A percentile compares a stretch with the other conserved stretches of the same genome.
These are phyloP conservation scores for Epichloe amarillans DNA, from an alignment of 2,329 filamentous ascomycete genomes.

Conservation along the genomic window DNA sequence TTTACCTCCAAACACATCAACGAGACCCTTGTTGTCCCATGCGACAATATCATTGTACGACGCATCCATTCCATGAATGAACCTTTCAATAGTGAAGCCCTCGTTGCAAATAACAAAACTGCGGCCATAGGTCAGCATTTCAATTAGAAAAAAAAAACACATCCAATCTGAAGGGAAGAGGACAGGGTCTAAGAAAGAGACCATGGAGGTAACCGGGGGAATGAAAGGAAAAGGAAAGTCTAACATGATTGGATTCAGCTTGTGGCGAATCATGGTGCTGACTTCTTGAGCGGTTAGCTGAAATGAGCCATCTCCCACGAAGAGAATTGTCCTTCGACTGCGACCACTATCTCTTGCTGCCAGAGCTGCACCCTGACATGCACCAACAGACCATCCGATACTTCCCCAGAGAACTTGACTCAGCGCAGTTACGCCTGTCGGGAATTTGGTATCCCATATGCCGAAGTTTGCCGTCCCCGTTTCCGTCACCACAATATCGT, in stretches of 20 bases:
- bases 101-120: constrained; percentile 78
- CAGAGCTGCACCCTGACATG: constrained; percentile 53
- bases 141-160: background rate
- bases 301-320: constrained; percentile 81
- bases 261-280: constrained; percentile 67
- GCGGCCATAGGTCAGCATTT: background rate
- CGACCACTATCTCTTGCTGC: constrained; percentile 52
- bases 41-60: constrained; percentile 66
- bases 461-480: constrained; percentile 84
- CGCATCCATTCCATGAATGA: constrained; percentile 72
- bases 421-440: constrained; percentile 61
- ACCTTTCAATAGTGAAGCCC: constrained; percentile 80
- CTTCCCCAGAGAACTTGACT: constrained; percentile 66
- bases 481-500: constrained; percentile 73
- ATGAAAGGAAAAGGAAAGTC: constrained; percentile 10
- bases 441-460: constrained; percentile 75
- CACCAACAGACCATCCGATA: constrained; percentile 48
- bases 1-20: constrained; percentile 53
- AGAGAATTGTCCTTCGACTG: constrained; percentile 59
- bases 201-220: background rate
- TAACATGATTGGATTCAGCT: constrained; percentile 63
- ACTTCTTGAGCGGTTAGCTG: constrained; percentile 77
- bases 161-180: background rate
- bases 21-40: constrained; percentile 61
- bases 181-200: background rate